These are phyloP conservation scores for Stramenopiles sp. DNA, from an alignment of 352 stramenopile genomes.

Conservation along the genomic window DNA sequence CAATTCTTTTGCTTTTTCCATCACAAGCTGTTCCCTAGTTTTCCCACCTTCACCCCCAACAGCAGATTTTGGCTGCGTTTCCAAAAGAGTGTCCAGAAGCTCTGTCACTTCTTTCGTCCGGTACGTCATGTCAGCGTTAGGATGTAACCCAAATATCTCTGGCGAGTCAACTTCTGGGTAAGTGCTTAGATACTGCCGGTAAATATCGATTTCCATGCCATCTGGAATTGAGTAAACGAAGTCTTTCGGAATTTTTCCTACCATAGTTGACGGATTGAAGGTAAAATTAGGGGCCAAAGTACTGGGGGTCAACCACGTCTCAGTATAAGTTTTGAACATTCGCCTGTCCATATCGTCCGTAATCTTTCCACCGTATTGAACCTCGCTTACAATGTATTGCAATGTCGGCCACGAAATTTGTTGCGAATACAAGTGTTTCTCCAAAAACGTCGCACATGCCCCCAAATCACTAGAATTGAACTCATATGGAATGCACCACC, in stretches of 20 bases:
- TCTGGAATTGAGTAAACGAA: constrained; percentile 85
- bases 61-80: constrained; percentile 78
- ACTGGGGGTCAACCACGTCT: constrained; percentile 66
- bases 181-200: constrained; percentile 75
- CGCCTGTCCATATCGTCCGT: constrained; percentile 92
- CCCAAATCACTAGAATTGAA: constrained; percentile 95
- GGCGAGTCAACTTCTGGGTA: constrained; percentile 91
- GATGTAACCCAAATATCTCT: constrained; percentile 94
- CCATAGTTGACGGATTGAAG: constrained; percentile 77
- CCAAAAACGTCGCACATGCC: constrained; percentile 89
- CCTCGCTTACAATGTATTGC: constrained; percentile 95
- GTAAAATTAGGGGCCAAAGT: constrained; percentile 56
- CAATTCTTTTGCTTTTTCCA: constrained; percentile 80
- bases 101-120: constrained; percentile 84
- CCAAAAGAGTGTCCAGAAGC: constrained; percentile 73
- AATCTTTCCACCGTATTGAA: constrained; percentile 96
- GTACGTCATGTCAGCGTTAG: constrained; percentile 94
- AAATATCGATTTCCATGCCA: constrained; percentile 73
- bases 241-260: constrained; percentile 87
- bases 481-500: constrained; percentile 95
- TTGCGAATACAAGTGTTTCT: constrained; percentile 94
- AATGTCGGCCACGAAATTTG: constrained; percentile 93
- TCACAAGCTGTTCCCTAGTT: constrained; percentile 83
- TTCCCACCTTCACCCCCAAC: constrained; percentile 55
- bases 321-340: constrained; percentile 90